Evolutionary conservation across 2,329 filamentous ascomycete species (phyloP).

Genomic region (Trichoderma brevicompactum): DNA sequence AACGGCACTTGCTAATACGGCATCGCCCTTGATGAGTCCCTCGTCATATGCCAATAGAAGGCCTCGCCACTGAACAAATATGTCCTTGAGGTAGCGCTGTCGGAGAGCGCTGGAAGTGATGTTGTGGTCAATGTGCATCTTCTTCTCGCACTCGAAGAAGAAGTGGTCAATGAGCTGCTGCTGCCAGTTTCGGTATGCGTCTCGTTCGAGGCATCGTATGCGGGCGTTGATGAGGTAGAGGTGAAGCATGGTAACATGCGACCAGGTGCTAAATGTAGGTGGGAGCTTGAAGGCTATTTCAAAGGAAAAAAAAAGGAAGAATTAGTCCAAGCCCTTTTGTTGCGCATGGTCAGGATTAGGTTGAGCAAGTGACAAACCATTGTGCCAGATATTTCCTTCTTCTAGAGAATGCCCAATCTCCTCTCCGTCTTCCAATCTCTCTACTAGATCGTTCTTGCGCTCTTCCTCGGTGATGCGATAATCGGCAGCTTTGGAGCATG

Average conservation of each 20-base stretch:
- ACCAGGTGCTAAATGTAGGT: conserved; percentile 94
- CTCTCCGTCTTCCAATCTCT: conserved; percentile 75
- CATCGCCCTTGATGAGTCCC: conserved; percentile 75
- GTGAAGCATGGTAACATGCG: conserved; percentile 93
- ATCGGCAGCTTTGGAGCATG: conserved; percentile 72
- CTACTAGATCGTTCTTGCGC: conserved; percentile 68
- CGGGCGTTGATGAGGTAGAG: conserved; percentile 89
- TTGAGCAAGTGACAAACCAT: conserved; percentile 55
- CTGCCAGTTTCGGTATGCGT: conserved; percentile 76
- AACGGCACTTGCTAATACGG: conserved; percentile 77
- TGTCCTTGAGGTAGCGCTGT: conserved; percentile 77
- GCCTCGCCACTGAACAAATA: conserved; percentile 92
- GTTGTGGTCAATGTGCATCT: conserved; percentile 81
- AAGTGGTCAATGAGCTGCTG: conserved; percentile 93
- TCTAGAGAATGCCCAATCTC: conserved; percentile 66
- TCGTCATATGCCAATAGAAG: conserved; percentile 84
- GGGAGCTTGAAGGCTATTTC: conserved; percentile 71
- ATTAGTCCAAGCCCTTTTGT: background rate
- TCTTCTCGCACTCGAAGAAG: conserved; percentile 85
- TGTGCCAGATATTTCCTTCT: conserved; percentile 66
- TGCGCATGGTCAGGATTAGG: background rate
- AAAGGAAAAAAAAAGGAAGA: background rate
- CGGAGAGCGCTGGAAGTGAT: conserved; percentile 62
- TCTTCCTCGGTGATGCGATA: conserved; percentile 74
- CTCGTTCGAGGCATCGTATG: conserved; percentile 74